Evolutionary conservation across 176 grass and related monocot species (phyloP).

Genomic region (Puya raimondii): DNA sequence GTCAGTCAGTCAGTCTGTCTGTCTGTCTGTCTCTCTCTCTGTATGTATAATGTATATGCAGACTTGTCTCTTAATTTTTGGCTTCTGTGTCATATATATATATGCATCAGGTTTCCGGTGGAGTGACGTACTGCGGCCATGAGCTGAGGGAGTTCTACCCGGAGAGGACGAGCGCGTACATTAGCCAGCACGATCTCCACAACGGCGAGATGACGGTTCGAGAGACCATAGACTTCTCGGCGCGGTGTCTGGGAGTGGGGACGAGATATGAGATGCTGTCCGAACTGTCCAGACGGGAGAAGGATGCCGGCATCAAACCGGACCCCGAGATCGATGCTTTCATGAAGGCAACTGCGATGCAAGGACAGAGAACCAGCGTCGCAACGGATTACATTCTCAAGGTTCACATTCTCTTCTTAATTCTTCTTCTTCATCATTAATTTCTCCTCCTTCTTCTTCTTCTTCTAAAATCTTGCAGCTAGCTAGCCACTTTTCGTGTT

Average conservation of each 20-base stretch:
- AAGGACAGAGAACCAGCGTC: slow-evolving; percentile 45
- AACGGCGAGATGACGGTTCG: slow-evolving; percentile 56
- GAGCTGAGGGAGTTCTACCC: slow-evolving; percentile 47
- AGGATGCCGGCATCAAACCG: slow-evolving; percentile 55
- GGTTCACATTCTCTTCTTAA: slow-evolving; percentile 1
- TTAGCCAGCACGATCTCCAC: slow-evolving; percentile 64
- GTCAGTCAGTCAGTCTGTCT: no score
- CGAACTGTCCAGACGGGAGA: slow-evolving; percentile 53
- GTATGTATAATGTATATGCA: no score
- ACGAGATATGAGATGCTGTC: slow-evolving; percentile 44
- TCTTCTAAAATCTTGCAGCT: no score
- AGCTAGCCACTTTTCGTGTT: neutral
- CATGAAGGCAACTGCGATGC: slow-evolving; percentile 46
- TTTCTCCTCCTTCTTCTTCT: no score
- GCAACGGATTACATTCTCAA: slow-evolving; percentile 56
- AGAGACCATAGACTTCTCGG: slow-evolving; percentile 66
- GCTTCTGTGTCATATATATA: no score
- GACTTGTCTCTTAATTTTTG: no score
- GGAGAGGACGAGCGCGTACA: slow-evolving; percentile 48
- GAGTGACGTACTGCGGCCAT: slow-evolving; percentile 49
- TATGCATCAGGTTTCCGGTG: slow-evolving; percentile 39
- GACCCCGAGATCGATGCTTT: slow-evolving; percentile 54
- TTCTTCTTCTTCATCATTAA: no score
- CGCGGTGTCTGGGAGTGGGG: slow-evolving; percentile 45
- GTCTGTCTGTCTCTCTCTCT: no score